These are phyloP conservation scores for Cenococcum geophilum DNA, from an alignment of 495 filamentous ascomycete genomes.

Conservation along the genomic window DNA sequence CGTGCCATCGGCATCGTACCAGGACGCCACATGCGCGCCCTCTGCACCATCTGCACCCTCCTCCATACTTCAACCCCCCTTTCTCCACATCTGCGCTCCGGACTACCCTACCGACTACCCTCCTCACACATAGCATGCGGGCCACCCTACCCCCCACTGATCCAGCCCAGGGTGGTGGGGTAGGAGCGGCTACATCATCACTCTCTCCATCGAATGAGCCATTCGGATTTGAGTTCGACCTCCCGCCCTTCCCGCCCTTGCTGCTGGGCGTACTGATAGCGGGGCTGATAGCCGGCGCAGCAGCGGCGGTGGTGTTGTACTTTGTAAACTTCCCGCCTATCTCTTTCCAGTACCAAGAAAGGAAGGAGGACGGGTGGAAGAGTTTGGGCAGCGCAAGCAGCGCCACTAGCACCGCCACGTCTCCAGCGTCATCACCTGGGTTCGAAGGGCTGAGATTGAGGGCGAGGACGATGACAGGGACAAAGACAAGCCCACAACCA, in stretches of 20 bases:
- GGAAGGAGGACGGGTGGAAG: background rate
- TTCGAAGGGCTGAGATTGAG: no score
- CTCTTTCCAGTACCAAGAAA: background rate
- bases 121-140: no score
- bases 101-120: no score
- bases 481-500: background rate
- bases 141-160: no score
- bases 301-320: background rate
- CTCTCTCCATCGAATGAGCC: background rate
- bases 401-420: background rate
- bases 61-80: no score
- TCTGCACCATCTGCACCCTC: background rate
- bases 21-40: background rate
- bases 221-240: background rate
- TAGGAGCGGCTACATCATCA: no score
- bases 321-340: background rate
- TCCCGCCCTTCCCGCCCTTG: background rate
- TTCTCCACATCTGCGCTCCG: no score
- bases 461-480: background rate
- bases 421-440: no score
- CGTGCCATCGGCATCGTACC: background rate
- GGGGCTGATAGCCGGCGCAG: background rate
- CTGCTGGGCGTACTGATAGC: background rate
- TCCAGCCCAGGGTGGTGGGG: no score
- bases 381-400: background rate